These are phyloP conservation scores for Aspergillus fructus DNA, from an alignment of 2,329 filamentous ascomycete species.

Conservation along the genomic window DNA sequence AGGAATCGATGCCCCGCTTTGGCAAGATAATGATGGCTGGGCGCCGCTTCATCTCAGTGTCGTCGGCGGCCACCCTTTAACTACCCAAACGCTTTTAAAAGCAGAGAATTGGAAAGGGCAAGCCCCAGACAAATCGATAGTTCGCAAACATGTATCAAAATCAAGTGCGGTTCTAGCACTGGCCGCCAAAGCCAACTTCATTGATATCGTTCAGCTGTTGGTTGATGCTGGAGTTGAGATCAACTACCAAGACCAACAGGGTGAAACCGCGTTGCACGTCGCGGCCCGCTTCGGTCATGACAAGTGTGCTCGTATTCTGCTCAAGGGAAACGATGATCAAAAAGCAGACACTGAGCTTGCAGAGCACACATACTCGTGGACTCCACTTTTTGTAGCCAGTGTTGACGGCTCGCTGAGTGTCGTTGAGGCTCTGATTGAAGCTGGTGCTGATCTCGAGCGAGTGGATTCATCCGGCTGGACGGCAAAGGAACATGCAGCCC, in stretches of 20 bases:
- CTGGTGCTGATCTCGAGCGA: constrained; percentile 72
- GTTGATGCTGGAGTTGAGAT: constrained; percentile 89
- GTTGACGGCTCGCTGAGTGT: constrained; percentile 81
- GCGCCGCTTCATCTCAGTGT: constrained; percentile 90
- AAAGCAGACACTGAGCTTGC: constrained; percentile 73
- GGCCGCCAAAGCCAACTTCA: constrained; percentile 84
- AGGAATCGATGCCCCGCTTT: constrained; percentile 81
- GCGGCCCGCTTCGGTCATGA: constrained; percentile 85
- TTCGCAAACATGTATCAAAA: constrained; percentile 70
- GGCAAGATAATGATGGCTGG: constrained; percentile 91
- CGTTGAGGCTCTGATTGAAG: constrained; percentile 73
- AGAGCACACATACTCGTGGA: constrained; percentile 89
- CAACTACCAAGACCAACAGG: constrained; percentile 86
- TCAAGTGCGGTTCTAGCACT: constrained; percentile 85
- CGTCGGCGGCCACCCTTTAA: constrained; percentile 83
- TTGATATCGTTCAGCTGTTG: constrained; percentile 78
- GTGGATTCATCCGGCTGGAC: constrained; percentile 90
- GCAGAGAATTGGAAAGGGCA: constrained; percentile 74
- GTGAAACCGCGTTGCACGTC: constrained; percentile 88
- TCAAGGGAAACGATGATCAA: constrained; percentile 68
- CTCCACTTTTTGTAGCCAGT: constrained; percentile 86
- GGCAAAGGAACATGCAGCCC: constrained; percentile 84
- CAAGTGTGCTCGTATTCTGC: constrained; percentile 73
- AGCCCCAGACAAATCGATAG: constrained; percentile 61
- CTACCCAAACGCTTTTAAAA: constrained; percentile 76